phyloP scores from a whole-genome alignment of 1,284 basidiomycete genomes.

The Boletus semigastroideus region DNA sequence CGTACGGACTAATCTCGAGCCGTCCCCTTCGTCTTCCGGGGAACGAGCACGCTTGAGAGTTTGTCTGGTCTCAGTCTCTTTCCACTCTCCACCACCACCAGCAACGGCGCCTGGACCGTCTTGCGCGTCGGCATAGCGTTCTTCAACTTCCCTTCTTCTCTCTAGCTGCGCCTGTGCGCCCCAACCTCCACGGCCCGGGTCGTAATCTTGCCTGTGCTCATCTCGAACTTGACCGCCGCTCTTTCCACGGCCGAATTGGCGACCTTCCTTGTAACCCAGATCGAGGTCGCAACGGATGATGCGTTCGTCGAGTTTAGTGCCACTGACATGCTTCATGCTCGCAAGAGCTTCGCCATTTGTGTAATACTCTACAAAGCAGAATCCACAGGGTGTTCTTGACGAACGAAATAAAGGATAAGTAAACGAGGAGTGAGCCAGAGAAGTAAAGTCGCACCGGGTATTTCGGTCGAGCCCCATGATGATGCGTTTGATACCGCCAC shows the following conservation, averaged over 20 bases:
- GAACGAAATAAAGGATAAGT: conserved; percentile 4
- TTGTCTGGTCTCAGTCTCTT: conserved; percentile 50
- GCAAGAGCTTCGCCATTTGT: conserved; percentile 93
- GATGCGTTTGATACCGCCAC: conserved; percentile 96
- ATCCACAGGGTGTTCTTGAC: conserved; percentile 93
- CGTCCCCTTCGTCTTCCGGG: conserved; percentile 67
- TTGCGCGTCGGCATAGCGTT: conserved; percentile 85
- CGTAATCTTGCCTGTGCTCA: conserved; percentile 97
- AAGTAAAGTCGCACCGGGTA: conserved; percentile 61
- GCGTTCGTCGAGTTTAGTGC: conserved; percentile 98
- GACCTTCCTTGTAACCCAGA: conserved; percentile 95
- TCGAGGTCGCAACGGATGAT: conserved; percentile 98
- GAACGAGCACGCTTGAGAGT: conserved; percentile 66
- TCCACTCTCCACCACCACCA: conserved; percentile 84
- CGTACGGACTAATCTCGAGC: conserved; percentile 50
- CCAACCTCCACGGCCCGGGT: conserved; percentile 95
- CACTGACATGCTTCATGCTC: conserved; percentile 91
- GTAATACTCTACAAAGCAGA: conserved; percentile 99
- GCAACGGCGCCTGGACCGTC: conserved; percentile 80
- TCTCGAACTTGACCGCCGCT: conserved; percentile 96
- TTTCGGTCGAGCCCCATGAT: conserved; percentile 99
- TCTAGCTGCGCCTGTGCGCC: conserved; percentile 89
- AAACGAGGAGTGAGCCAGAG: neutral
- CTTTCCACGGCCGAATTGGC: conserved; percentile 96
- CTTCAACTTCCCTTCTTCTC: conserved; percentile 79